Percentiles rank a stretch among this genome's conserved stretches.
These are phyloP conservation scores for Dillenia turbinata DNA, from an alignment of 164 flowering plant genomes.

Conservation along the genomic window DNA sequence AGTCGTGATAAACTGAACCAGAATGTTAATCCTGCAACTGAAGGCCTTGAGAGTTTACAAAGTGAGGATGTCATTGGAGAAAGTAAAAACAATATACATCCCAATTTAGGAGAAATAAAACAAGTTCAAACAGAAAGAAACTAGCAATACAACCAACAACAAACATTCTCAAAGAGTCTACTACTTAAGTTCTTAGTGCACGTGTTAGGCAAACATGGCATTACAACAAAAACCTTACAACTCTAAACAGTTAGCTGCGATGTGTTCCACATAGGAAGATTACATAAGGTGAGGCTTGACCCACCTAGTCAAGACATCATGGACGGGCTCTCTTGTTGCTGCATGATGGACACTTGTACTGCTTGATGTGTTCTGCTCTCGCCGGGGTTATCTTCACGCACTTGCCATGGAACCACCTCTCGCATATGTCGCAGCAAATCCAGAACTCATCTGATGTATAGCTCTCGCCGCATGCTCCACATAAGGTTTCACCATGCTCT, in stretches of 20 bases:
- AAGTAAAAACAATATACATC: too few relatives aligned
- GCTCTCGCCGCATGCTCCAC: constrained; percentile 90
- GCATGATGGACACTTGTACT: constrained; percentile 91
- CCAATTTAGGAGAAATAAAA: too few relatives aligned
- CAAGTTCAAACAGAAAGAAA: too few relatives aligned
- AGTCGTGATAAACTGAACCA: too few relatives aligned
- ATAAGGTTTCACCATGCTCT: constrained; percentile 76
- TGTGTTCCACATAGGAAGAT: background rate
- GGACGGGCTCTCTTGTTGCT: constrained; percentile 74
- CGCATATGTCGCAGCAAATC: constrained; percentile 89
- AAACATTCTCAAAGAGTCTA: too few relatives aligned
- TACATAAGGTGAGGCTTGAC: constrained; percentile 7
- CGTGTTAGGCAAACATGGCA: constrained; percentile 7
- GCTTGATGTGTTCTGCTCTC: constrained; percentile 90
- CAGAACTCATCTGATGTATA: constrained; percentile 86
- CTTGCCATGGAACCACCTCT: constrained; percentile 89
- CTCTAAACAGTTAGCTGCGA: constrained; percentile 18
- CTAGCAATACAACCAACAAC: too few relatives aligned
- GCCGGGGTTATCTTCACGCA: constrained; percentile 91
- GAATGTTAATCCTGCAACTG: too few relatives aligned
- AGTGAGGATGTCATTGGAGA: too few relatives aligned
- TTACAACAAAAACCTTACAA: constrained; percentile 12
- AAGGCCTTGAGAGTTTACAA: too few relatives aligned
- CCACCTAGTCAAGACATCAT: constrained; percentile 16
- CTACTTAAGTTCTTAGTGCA: too few relatives aligned